Evolutionary conservation across 1,284 basidiomycete species (phyloP).

Genomic region (Peniophora sp.): DNA sequence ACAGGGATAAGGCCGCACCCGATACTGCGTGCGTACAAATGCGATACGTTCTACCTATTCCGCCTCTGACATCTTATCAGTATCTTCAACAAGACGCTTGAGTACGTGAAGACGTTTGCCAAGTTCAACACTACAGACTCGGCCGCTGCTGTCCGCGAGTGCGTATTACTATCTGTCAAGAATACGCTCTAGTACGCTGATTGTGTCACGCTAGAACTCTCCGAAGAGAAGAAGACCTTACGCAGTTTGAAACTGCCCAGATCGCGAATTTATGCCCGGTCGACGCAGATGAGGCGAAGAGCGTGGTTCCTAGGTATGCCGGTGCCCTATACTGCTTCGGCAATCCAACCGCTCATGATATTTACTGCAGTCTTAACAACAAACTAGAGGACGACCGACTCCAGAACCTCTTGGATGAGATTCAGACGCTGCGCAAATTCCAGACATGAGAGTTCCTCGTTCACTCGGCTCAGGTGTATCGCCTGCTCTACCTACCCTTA

Average conservation of each 20-base stretch:
- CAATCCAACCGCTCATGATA: neutral
- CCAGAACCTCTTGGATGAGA: conserved; percentile 76
- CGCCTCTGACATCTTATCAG: conserved; percentile 30
- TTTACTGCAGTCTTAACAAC: conserved; percentile 47
- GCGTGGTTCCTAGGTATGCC: conserved; percentile 75
- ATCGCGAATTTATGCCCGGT: conserved; percentile 87
- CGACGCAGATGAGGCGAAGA: conserved; percentile 86
- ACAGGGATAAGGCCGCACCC: conserved; percentile 76
- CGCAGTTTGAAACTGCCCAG: conserved; percentile 89
- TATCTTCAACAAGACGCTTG: conserved; percentile 88
- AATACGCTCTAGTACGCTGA: neutral
- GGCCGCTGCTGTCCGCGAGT: conserved; percentile 86
- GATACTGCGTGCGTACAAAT: conserved; percentile 62
- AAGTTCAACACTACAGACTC: conserved; percentile 86
- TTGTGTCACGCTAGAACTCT: no score
- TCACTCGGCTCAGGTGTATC: no score
- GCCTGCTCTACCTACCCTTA: no score
- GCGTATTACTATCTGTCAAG: conserved; percentile 23
- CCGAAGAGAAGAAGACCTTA: conserved; percentile 66
- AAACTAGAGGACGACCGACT: conserved; percentile 83
- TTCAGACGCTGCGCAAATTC: conserved; percentile 85
- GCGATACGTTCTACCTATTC: neutral
- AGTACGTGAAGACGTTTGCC: conserved; percentile 86
- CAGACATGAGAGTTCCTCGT: conserved; percentile 41
- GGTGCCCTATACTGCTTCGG: neutral